Conservation (phyloP, 768 basidiomycete species). For the Russula griseocarnosa region DNA sequence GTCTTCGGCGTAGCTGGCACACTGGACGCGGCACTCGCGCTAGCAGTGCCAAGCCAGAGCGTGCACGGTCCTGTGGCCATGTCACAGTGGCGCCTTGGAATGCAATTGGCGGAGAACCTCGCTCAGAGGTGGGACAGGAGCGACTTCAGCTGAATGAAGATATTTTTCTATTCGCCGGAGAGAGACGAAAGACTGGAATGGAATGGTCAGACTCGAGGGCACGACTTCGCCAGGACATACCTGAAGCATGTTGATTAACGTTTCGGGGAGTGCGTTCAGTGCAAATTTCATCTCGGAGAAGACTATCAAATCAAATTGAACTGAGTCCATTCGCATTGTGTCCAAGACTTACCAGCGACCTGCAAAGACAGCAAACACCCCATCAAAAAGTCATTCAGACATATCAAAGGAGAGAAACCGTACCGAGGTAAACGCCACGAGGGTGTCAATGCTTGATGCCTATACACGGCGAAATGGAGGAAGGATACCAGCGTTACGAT, state of each 20-base stretch:
- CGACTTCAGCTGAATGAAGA: constrained; percentile 68
- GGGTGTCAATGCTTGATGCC: constrained; percentile 66
- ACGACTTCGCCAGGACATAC: constrained; percentile 34
- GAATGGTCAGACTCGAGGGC: constrained; percentile 7
- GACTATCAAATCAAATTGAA: constrained; percentile 41
- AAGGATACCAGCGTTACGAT: constrained; percentile 50
- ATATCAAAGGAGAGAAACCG: constrained; percentile 1
- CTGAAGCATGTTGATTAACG: constrained; percentile 86
- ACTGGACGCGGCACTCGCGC: constrained; percentile 49
- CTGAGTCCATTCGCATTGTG: not conserved
- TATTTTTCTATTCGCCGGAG: constrained; percentile 90
- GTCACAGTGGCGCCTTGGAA: constrained; percentile 85
- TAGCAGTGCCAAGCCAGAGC: constrained; percentile 20
- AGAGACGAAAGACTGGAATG: constrained; percentile 65
- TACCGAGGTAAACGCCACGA: constrained; percentile 75
- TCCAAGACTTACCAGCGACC: constrained; percentile 40
- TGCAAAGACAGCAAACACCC: constrained; percentile 23
- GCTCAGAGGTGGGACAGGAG: constrained; percentile 52
- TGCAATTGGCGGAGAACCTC: constrained; percentile 56
- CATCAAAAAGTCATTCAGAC: not conserved
- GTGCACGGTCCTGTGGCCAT: constrained; percentile 77
- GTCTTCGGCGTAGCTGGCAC: constrained; percentile 66
- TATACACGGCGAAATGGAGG: constrained; percentile 65
- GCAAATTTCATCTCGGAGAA: constrained; percentile 88
- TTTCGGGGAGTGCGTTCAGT: constrained; percentile 83